Evolutionary conservation across 768 basidiomycete species (phyloP), one percentile per base, ranked within the genome.

Genomic region (Amanita subjunquillea): DNA sequence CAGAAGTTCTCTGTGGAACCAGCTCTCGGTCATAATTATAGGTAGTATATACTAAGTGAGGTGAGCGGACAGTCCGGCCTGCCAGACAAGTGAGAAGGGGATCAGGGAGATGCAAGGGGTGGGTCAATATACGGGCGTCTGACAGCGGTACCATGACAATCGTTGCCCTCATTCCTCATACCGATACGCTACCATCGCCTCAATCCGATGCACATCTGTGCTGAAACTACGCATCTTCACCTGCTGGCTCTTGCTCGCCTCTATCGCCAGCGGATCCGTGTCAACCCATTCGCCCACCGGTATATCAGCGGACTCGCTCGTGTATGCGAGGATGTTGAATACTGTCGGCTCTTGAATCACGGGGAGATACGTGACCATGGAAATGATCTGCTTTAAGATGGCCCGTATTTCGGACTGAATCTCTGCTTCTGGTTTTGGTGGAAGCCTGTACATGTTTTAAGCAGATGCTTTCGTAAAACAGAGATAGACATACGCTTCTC

Each of bases 281-380:
- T 98, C 95, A 20, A 91, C 82, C 96, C 96, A 99, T 62, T 95
- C 91, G 50, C 87, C 83, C 6, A 80, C 88, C 29, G 95, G 95
- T 7, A 96, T 83, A 57, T 94, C 89, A 6, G 90, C 89, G 34
- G 92, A 92, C 49, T 89, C 87, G 3, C 83, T 84, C 2, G 95
- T 96, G 68, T 98, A 98, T 8, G 91, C 93, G 40, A 99, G 78
- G 55, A 99, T 94, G 62, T 96, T 97, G 82, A 99, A 99, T 30
- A 97, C 91, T 12, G 87, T 91, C 10, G 89, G 84, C 67, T 97
- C 92, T 58, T 95, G 87, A 50, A 99, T 86, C 57, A 93, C 87
- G 0, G 96, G 96, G 54, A 99, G 74, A 69, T 96, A 98, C 8
- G 96, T 96, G 55, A 95, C 92, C 66, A 89, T 92, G 39, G 90